A percentile compares a stretch with the other conserved stretches of the same genome.
Conservation (phyloP, 192 early-diverging fungal genomes). For the Dissophora globulifera region DNA sequence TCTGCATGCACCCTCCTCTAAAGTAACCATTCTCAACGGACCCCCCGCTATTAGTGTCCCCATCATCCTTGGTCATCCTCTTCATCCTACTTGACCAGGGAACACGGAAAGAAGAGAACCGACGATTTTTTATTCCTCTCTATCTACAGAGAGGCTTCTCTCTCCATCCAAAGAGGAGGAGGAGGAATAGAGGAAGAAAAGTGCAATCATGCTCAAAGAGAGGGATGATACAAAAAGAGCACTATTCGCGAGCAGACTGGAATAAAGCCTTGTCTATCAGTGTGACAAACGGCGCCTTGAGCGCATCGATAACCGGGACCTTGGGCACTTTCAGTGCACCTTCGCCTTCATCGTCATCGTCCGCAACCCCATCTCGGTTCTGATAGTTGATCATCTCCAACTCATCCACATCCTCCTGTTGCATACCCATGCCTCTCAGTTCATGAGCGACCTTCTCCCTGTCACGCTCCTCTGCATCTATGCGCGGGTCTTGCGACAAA, state of each 20-base stretch:
- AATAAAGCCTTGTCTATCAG: conserved; percentile 34
- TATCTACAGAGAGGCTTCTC: too few relatives aligned
- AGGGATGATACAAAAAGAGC: background rate
- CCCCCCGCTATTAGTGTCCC: too few relatives aligned
- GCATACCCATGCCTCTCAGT: conserved; percentile 26
- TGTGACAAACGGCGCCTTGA: conserved; percentile 21
- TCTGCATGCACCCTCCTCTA: too few relatives aligned
- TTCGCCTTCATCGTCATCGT: conserved; percentile 22
- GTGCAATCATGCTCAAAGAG: background rate
- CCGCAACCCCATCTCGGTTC: background rate
- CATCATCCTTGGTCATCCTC: too few relatives aligned
- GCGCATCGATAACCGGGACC: conserved; percentile 36
- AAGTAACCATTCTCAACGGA: too few relatives aligned
- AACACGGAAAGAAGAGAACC: too few relatives aligned
- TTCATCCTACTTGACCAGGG: too few relatives aligned
- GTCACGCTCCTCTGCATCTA: background rate
- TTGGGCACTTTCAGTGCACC: conserved; percentile 17
- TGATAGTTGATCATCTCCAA: conserved; percentile 54
- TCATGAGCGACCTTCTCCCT: conserved; percentile 29
- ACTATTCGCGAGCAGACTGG: conserved; percentile 35
- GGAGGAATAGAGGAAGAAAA: background rate
- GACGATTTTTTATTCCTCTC: too few relatives aligned
- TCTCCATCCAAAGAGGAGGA: too few relatives aligned
- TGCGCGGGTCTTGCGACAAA: background rate
- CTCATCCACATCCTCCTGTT: conserved; percentile 57